Evolutionary conservation across 2,329 filamentous ascomycete genomes (phyloP).

Genomic region (Cercospora berteroae): DNA sequence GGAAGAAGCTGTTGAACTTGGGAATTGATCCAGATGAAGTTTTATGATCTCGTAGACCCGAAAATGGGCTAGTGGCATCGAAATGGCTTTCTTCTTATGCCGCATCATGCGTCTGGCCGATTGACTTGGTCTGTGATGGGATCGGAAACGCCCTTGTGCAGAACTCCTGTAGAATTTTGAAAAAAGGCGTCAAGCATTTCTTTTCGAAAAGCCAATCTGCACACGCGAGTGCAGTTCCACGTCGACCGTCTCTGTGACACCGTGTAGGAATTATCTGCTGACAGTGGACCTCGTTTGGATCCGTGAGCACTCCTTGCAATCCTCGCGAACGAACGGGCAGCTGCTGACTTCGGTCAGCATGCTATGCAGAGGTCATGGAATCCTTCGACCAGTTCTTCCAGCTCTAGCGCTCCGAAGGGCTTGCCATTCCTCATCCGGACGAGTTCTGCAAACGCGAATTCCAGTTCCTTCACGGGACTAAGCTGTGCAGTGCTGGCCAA

Average conservation of each 20-base stretch:
- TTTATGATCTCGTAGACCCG: neutral
- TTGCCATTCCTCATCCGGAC: conserved; percentile 16
- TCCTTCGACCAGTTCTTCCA: conserved; percentile 22
- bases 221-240: neutral
- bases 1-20: neutral
- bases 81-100: neutral
- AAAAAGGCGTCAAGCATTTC: neutral
- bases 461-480: conserved; percentile 19
- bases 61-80: neutral
- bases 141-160: neutral
- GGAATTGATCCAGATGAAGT: neutral
- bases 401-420: conserved; percentile 17
- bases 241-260: neutral
- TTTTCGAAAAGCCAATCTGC: neutral
- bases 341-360: neutral
- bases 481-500: neutral
- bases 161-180: neutral
- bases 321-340: neutral
- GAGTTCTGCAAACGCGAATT: conserved; percentile 17
- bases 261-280: neutral
- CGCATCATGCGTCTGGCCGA: neutral
- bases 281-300: neutral
- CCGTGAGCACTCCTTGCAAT: neutral
- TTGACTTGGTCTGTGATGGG: neutral
- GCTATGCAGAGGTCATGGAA: conserved; percentile 24